Conservation (phyloP, 371 early-diverging fungal genomes). For the Dipsacomyces acuminosporus region DNA sequence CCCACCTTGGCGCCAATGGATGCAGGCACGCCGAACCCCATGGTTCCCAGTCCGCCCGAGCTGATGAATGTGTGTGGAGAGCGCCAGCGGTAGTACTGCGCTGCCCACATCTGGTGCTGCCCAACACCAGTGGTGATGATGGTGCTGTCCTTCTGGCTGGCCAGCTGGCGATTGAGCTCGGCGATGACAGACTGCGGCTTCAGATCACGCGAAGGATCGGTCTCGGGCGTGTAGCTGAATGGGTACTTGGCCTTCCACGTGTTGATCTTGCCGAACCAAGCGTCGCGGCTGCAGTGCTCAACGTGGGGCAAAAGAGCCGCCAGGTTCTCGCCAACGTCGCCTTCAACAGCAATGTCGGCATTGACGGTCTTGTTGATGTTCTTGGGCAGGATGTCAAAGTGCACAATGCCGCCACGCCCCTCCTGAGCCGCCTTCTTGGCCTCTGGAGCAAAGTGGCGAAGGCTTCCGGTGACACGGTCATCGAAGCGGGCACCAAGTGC, state of each 20-base stretch:
- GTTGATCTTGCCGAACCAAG: conserved; percentile 76
- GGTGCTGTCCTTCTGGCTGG: conserved; percentile 80
- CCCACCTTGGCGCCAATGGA: conserved; percentile 97
- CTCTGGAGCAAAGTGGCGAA: conserved; percentile 87
- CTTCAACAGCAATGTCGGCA: conserved; percentile 86
- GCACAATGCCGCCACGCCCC: conserved; percentile 91
- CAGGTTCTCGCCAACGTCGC: conserved; percentile 87
- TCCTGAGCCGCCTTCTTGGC: conserved; percentile 83
- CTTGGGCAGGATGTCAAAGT: conserved; percentile 98
- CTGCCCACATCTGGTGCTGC: conserved; percentile 99
- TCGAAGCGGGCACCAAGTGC: conserved; percentile 98
- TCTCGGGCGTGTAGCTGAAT: conserved; percentile 67
- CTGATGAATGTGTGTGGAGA: conserved; percentile 84
- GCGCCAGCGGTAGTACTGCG: conserved; percentile 81
- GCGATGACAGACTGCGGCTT: conserved; percentile 93
- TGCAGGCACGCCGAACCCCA: conserved; percentile 94
- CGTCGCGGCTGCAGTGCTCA: conserved; percentile 60
- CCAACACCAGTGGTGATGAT: conserved; percentile 95
- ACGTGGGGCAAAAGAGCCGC: conserved; percentile 72
- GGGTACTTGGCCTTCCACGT: conserved; percentile 90
- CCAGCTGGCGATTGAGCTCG: conserved; percentile 80
- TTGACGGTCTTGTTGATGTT: conserved; percentile 97
- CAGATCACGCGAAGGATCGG: conserved; percentile 50
- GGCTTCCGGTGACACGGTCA: conserved; percentile 94
- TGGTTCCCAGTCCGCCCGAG: conserved; percentile 96